Percentiles rank a stretch among this genome's conserved stretches.
Conservation (phyloP, 345 rosid genomes). For the Acer yangbiense region DNA sequence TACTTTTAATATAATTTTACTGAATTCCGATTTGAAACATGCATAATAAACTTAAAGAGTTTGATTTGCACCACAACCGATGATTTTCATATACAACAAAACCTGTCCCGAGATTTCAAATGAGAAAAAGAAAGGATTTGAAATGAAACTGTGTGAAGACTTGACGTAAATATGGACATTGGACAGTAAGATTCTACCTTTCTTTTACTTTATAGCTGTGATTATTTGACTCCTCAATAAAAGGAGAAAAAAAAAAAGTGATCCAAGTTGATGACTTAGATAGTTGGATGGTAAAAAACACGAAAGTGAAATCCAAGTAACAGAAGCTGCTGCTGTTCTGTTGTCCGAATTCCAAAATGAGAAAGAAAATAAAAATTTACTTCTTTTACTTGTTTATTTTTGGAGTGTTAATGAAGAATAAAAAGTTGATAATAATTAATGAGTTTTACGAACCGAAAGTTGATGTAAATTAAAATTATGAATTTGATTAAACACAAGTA, state of each 20-base stretch:
- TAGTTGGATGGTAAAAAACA: not conserved
- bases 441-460: conserved; percentile 8
- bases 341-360: not conserved
- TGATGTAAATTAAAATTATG: not conserved
- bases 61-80: too few species aligned
- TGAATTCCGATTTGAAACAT: too few species aligned
- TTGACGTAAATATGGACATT: not conserved
- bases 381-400: not conserved
- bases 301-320: conserved; percentile 5
- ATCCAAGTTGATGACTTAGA: not conserved
- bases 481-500: not conserved
- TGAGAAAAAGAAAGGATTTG: not conserved
- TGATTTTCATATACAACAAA: too few species aligned
- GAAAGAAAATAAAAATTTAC: not conserved
- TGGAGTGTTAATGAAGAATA: conserved; percentile 1
- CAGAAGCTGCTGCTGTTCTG: not conserved
- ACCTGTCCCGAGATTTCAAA: not conserved
- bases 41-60: too few species aligned
- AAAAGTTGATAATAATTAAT: not conserved
- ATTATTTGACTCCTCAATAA: conserved; percentile 4
- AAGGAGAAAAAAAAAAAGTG: not conserved
- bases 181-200: not conserved
- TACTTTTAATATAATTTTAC: too few species aligned
- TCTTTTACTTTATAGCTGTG: conserved; percentile 20
- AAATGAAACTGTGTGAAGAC: not conserved